Conservation (phyloP, 2,329 filamentous ascomycete genomes). For the Macroventuria anomochaeta region DNA sequence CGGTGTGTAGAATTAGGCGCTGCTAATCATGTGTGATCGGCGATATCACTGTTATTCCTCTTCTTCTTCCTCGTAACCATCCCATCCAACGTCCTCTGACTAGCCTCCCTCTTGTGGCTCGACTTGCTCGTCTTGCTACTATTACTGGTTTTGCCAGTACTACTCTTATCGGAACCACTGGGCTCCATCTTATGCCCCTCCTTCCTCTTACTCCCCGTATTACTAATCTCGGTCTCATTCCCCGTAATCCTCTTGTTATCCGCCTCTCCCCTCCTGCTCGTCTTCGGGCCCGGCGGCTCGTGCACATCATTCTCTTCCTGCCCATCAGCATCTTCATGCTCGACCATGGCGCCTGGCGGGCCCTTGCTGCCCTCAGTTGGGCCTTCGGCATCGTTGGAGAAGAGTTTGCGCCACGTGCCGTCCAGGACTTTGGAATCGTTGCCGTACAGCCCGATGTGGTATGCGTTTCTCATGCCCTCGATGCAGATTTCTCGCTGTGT, state of each 20-base stretch:
- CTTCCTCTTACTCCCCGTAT: constrained; percentile 42
- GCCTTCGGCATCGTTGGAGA: constrained; percentile 55
- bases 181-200: constrained; percentile 57
- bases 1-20: neutral
- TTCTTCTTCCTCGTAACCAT: constrained; percentile 44
- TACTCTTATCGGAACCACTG: too few relatives aligned
- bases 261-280: constrained; percentile 52
- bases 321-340: constrained; percentile 28
- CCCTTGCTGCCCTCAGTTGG: constrained; percentile 52
- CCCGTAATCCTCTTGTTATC: constrained; percentile 66
- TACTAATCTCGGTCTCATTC: constrained; percentile 52
- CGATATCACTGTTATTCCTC: constrained; percentile 28
- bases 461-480: constrained; percentile 73
- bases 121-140: too few relatives aligned
- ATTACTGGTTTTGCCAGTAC: too few relatives aligned
- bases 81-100: constrained; percentile 54
- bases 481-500: constrained; percentile 68
- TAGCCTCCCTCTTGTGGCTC: constrained; percentile 63
- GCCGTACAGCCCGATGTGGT: constrained; percentile 68
- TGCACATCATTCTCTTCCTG: constrained; percentile 20
- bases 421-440: constrained; percentile 67
- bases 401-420: constrained; percentile 63
- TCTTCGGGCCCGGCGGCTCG: constrained; percentile 19
- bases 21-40: constrained; percentile 19
- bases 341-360: constrained; percentile 49